phyloP scores from a whole-genome alignment of 768 basidiomycete genomes.

The Kondoa malvinella region DNA sequence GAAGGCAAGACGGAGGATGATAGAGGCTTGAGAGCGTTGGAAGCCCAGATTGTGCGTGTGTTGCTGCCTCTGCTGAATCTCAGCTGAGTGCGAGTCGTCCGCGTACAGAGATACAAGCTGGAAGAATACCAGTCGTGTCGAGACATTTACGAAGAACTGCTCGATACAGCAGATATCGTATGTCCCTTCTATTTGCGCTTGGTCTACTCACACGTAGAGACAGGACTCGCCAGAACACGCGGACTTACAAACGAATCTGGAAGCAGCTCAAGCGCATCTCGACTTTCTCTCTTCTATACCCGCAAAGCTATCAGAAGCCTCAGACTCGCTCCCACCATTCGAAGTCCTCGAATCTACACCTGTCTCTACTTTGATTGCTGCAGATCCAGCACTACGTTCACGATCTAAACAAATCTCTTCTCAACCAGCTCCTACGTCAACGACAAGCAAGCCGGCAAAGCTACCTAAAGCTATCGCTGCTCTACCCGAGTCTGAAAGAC shows the following conservation, averaged over 20 bases:
- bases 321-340: slow-evolving; percentile 8
- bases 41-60: slow-evolving; percentile 35
- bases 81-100: not conserved
- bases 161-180: slow-evolving; percentile 30
- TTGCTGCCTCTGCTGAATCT: not conserved
- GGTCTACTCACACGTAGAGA: not conserved
- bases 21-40: slow-evolving; percentile 30
- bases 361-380: slow-evolving; percentile 20
- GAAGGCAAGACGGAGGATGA: slow-evolving; percentile 19
- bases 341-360: slow-evolving; percentile 27
- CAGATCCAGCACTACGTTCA: slow-evolving; percentile 9
- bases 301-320: slow-evolving; percentile 12
- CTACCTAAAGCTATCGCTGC: slow-evolving; percentile 13
- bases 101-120: slow-evolving; percentile 30
- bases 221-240: slow-evolving; percentile 34
- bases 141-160: slow-evolving; percentile 33
- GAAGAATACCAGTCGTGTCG: slow-evolving; percentile 31
- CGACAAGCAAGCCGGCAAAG: not conserved
- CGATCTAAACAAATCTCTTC: slow-evolving; percentile 2
- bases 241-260: slow-evolving; percentile 33
- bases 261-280: slow-evolving; percentile 28
- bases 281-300: slow-evolving; percentile 29
- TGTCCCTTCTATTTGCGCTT: slow-evolving; percentile 10
- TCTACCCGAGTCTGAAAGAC: slow-evolving; percentile 13
- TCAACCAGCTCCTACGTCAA: not conserved